A percentile compares a stretch with the other conserved stretches of the same genome.
These are phyloP conservation scores for Grosmannia penicillata DNA, from an alignment of 2,329 filamentous ascomycete genomes.

Conservation along the genomic window DNA sequence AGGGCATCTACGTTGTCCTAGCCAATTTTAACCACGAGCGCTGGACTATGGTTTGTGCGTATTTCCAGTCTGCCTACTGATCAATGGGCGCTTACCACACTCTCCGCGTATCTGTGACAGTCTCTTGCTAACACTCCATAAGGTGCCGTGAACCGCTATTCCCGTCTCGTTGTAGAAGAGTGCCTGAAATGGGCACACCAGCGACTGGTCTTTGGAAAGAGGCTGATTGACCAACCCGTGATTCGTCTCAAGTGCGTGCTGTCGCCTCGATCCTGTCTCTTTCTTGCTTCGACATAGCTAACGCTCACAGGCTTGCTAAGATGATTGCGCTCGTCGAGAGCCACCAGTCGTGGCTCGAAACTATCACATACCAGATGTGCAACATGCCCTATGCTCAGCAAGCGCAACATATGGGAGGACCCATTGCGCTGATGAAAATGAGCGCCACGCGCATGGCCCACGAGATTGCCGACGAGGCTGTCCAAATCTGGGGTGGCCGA, in stretches of 20 bases:
- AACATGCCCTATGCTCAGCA: constrained; percentile 71
- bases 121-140: not conserved
- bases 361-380: constrained; percentile 77
- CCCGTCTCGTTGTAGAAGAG: constrained; percentile 61
- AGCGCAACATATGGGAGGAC: constrained; percentile 59
- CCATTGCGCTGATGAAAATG: constrained; percentile 72
- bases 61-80: not conserved
- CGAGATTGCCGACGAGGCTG: constrained; percentile 69
- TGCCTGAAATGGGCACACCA: constrained; percentile 83
- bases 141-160: constrained; percentile 46
- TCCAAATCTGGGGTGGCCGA: constrained; percentile 76
- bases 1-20: constrained; percentile 72
- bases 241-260: constrained; percentile 58
- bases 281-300: constrained; percentile 22
- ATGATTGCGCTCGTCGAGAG: constrained; percentile 74
- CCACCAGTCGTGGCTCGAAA: constrained; percentile 77
- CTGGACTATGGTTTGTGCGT: constrained; percentile 56
- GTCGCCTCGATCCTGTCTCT: not conserved
- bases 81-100: not conserved
- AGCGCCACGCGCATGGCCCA: constrained; percentile 62
- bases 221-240: constrained; percentile 67
- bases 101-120: not conserved
- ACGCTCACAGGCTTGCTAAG: constrained; percentile 72
- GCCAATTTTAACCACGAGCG: constrained; percentile 84
- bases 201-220: constrained; percentile 70